Percentiles rank a stretch among this genome's conserved stretches.
These are phyloP conservation scores for Colletotrichum liaoningense DNA, from an alignment of 2,329 filamentous ascomycete genomes.

Conservation along the genomic window DNA sequence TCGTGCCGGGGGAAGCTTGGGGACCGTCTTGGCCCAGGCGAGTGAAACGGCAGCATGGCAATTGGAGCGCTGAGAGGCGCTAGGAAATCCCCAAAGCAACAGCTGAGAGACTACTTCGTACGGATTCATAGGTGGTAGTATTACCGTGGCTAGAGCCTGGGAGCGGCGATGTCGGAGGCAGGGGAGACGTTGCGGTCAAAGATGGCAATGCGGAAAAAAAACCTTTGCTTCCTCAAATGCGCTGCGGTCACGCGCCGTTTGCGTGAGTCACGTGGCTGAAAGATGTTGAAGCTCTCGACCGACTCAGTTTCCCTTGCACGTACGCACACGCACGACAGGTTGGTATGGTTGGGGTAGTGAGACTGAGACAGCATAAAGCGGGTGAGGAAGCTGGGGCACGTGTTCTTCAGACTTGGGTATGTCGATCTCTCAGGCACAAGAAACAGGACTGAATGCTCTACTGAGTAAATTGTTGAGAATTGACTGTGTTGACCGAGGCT, in stretches of 20 bases:
- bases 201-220: no score
- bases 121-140: no score
- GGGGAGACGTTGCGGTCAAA: neutral
- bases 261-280: conserved; percentile 10
- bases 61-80: conserved; percentile 19
- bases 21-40: neutral
- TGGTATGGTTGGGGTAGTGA: neutral
- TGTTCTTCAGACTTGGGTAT: neutral
- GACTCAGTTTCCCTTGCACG: neutral
- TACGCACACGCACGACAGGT: neutral
- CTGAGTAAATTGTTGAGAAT: neutral
- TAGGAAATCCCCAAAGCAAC: conserved; percentile 2
- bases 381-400: conserved; percentile 4
- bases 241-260: neutral
- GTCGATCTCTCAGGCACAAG: neutral
- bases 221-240: no score
- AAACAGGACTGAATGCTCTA: neutral
- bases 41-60: conserved; percentile 8
- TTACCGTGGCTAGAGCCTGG: neutral
- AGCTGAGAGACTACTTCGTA: neutral
- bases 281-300: neutral
- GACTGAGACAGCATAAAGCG: conserved; percentile 21
- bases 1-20: conserved; percentile 14
- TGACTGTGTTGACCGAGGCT: neutral
- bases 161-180: conserved; percentile 24